phyloP scores from a whole-genome alignment of 2,329 filamentous ascomycete species.

The Talaromyces rugulosus region DNA sequence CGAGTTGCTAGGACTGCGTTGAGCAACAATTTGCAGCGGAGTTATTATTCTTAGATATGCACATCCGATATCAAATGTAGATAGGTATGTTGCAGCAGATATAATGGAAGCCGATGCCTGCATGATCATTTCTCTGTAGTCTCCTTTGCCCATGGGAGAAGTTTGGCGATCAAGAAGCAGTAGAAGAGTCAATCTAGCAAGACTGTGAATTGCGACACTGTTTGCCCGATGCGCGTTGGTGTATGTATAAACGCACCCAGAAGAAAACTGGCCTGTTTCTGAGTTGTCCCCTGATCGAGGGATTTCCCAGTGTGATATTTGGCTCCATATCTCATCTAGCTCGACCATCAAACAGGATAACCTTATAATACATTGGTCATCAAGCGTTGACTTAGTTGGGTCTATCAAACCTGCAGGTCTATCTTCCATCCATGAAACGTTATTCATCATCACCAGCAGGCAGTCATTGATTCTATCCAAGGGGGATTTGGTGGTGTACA shows the following conservation, averaged over 20 bases:
- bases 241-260: not conserved
- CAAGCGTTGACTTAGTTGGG: not conserved
- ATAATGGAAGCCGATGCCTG: conserved; percentile 2
- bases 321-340: not conserved
- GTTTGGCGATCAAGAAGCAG: not conserved
- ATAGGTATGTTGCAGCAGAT: conserved; percentile 5
- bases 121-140: not conserved
- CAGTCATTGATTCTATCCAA: conserved; percentile 8
- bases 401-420: not conserved
- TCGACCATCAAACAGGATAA: not conserved
- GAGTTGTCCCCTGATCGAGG: not conserved
- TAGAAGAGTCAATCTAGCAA: conserved; percentile 2
- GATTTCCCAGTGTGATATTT: not conserved
- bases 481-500: not conserved
- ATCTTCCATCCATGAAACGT: not conserved
- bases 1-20: not conserved
- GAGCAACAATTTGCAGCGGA: conserved; percentile 9
- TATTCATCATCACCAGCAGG: conserved; percentile 4
- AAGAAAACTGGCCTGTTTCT: not conserved
- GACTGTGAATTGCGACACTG: conserved; percentile 5
- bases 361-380: not conserved
- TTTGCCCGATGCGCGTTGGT: conserved; percentile 2
- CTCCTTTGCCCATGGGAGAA: not conserved
- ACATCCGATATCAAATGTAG: conserved; percentile 6
- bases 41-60: conserved; percentile 10